Evolutionary conservation across 352 stramenopile genomes (phyloP), one percentile per base, ranked within the genome.

Genomic region (Ophiocytium majus): DNA sequence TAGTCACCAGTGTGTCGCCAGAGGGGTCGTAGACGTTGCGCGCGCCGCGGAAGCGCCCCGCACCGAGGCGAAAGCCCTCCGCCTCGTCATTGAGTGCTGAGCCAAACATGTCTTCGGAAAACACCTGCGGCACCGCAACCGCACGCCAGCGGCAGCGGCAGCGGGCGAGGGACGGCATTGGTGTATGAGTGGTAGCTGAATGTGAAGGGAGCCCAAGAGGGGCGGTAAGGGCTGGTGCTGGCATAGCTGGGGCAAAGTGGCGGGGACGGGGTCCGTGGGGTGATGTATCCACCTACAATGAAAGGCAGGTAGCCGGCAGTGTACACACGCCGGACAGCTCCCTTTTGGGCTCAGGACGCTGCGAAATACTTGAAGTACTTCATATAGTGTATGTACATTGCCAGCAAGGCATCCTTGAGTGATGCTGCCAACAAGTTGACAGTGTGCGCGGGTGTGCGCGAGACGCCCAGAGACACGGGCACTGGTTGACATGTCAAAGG

Each of bases 11-110:
- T 43, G 5, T 5, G 35, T 78, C 66, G 32, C 66, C 66, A 5
- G 66, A 43, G 5, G 66, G 66, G 35, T 78, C 66, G 35, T 78
- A 78, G 5, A 78, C 66, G 35, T 78, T 78, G 32, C 35, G 32
- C 5, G 14, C 10, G 32, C 66, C 66, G 32, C 66, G 32, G 35
- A 78, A 78, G 32, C 66, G 66, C 5, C 66, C 17, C 5, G 32
- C 5, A 17, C 5, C 66, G 5, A 78, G 17, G 5, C 14, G 5
- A 14, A 78, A 78, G 32, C 17, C 17, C 35, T 78, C 66, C 5
- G 32, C 14, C 5, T 5, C 5, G 5, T 17, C 5, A 43, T 14
- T 14, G 32, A 78, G 5, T 5, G 35, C 66, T 5, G 66, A 35
- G 32, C 66, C 66, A 14, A 78, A 78, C 66, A 78, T 78, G 5